Evolutionary conservation across 225 moss, liverwort and hornwort genomes (phyloP).

Genomic region (Ulota crispa): DNA sequence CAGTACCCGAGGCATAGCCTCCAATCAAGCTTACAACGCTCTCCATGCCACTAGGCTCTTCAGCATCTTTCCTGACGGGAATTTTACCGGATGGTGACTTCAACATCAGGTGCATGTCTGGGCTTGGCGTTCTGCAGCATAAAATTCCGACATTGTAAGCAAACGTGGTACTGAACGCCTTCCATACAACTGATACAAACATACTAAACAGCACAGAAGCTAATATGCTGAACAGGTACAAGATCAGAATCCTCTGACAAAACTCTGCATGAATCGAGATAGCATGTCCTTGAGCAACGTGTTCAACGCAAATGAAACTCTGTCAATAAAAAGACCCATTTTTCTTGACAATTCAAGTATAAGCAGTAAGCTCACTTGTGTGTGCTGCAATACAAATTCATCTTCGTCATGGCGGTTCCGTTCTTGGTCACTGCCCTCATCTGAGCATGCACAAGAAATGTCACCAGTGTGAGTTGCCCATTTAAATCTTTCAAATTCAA

Average conservation of each 20-base stretch:
- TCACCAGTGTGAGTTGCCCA: slow-evolving; percentile 2
- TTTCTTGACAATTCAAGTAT: slow-evolving; percentile 6
- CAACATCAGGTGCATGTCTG: slow-evolving; percentile 77
- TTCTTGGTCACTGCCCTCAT: slow-evolving; percentile 82
- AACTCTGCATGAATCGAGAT: slow-evolving; percentile 16
- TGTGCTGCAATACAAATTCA: slow-evolving; percentile 83
- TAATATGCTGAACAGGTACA: background rate
- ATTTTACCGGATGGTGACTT: slow-evolving; percentile 81
- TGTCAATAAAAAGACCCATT: background rate
- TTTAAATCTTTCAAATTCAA: background rate
- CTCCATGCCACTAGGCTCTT: slow-evolving; percentile 54
- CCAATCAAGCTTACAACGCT: slow-evolving; percentile 84
- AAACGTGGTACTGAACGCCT: slow-evolving; percentile 1
- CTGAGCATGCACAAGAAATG: slow-evolving; percentile 40
- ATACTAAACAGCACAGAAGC: slow-evolving; percentile 5
- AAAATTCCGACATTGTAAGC: slow-evolving; percentile 15
- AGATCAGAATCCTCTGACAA: background rate
- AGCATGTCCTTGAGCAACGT: background rate
- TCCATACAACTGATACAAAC: background rate
- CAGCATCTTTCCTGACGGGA: slow-evolving; percentile 59
- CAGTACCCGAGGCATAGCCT: slow-evolving; percentile 45
- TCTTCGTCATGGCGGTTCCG: slow-evolving; percentile 75
- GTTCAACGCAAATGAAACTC: background rate
- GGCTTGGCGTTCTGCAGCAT: slow-evolving; percentile 76
- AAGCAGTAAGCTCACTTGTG: slow-evolving; percentile 67